Conservation (phyloP, 306 rosid species). For the Prunus armeniaca region DNA sequence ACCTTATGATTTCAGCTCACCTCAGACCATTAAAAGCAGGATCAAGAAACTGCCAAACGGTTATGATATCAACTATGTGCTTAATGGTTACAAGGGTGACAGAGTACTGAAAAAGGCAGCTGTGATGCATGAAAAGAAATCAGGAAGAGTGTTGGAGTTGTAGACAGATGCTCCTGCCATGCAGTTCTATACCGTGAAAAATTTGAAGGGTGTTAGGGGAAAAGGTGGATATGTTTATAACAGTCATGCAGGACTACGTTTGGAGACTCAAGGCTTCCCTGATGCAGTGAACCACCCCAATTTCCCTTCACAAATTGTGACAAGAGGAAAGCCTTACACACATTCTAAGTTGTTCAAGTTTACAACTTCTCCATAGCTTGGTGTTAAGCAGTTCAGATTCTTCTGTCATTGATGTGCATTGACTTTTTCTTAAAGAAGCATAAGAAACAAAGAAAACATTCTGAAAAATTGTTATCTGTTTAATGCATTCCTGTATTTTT, state of each 20-base stretch:
- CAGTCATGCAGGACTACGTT: conserved; percentile 8
- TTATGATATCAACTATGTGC: conserved; percentile 13
- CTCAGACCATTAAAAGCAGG: not conserved
- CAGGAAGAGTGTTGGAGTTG: conserved; percentile 15
- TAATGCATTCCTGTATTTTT: not conserved
- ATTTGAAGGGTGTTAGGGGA: conserved; percentile 4
- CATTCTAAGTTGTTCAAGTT: conserved; percentile 17
- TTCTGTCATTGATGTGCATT: not conserved
- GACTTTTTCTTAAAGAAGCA: not conserved
- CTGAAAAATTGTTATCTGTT: too few species aligned
- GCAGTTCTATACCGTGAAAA: conserved; percentile 14
- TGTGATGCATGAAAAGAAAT: not conserved
- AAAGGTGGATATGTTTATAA: conserved; percentile 19
- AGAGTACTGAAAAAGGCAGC: not conserved
- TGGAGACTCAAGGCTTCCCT: conserved; percentile 27
- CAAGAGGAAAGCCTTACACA: conserved; percentile 12
- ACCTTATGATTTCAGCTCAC: conserved; percentile 15
- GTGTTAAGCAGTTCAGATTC: not conserved
- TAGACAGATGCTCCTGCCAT: conserved; percentile 13
- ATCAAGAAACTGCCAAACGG: conserved; percentile 2
- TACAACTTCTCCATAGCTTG: conserved; percentile 1
- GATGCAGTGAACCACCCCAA: conserved; percentile 19
- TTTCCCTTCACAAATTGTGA: conserved; percentile 19
- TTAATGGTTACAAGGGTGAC: not conserved
- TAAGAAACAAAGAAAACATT: not conserved